Conservation (phyloP, 106 monocot species). For the Dendrobium catenatum region DNA sequence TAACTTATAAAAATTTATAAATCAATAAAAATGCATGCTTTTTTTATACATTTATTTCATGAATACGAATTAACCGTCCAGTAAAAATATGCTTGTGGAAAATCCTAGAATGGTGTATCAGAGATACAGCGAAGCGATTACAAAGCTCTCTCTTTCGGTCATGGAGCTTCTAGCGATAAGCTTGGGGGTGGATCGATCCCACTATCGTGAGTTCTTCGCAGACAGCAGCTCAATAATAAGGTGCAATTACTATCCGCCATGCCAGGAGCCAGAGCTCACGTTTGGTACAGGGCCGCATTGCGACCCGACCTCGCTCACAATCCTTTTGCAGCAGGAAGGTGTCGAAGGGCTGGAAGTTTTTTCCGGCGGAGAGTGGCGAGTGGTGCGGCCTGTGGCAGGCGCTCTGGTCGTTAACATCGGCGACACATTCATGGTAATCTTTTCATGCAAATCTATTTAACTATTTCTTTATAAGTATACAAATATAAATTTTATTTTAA, state of each 20-base stretch:
- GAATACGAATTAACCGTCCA: neutral
- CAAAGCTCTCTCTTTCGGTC: conserved; percentile 37
- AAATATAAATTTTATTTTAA: neutral
- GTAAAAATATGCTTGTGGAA: neutral
- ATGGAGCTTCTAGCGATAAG: conserved; percentile 78
- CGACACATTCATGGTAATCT: conserved; percentile 70
- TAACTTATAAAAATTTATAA: neutral
- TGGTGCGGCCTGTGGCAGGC: conserved; percentile 30
- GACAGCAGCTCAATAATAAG: conserved; percentile 59
- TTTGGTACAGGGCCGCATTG: conserved; percentile 69
- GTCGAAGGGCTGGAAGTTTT: conserved; percentile 62
- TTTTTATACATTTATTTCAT: conserved; percentile 2
- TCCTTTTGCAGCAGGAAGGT: conserved; percentile 44
- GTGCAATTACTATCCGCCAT: conserved; percentile 68
- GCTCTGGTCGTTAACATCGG: conserved; percentile 69
- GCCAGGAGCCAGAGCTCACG: conserved; percentile 61
- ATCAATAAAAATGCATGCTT: neutral
- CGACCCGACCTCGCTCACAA: conserved; percentile 54
- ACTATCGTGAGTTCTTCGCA: conserved; percentile 66
- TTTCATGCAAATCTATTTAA: neutral
- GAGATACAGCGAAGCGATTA: conserved; percentile 64
- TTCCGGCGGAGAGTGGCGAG: conserved; percentile 27
- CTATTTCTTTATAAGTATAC: neutral
- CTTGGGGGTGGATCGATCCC: conserved; percentile 42
- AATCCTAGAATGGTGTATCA: conserved; percentile 51